Base-by-base conservation (phyloP, 306 rosid species). In the Alnus rubra region DNA sequence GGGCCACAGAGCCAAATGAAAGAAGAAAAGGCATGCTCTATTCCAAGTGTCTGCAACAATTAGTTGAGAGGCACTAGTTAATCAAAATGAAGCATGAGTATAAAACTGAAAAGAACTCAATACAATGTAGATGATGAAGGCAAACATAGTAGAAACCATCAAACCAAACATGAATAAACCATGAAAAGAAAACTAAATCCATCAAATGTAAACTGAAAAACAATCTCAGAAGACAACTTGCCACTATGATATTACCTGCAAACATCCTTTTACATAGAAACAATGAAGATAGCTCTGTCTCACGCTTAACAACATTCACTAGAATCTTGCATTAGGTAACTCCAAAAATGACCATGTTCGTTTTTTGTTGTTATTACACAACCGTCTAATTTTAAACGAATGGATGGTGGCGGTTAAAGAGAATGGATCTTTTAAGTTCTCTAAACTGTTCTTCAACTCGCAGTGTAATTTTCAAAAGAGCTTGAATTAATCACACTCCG, bases 1-100 rank as follows among this genome's bases (percentile, higher is more conserved):
- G 99, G 99, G 86, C 99, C 99, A 81, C 99, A 95, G 42, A 95
- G 98, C 99, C 99, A 95, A 82, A 93, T 95, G 83, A 95, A 95
- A 39, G 99, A 95, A 84, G 99, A 93, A 86, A 93, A 95, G 8
- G 99, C 99, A 82, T 95, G 99, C 79, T 89, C 97, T 53, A 95
- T 91, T 75, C 98, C 98, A 75, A 95, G 94, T 3, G 99, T 95
- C 99, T 95, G 98, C 88, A 89, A 48, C 85, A 85, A 77, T 83
- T 51, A 76, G 18, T 51, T 69, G 60, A 79, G 30, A 75, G 51
- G 55, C 51, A 51, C 49, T 9, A 74, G 53, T 79, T 80, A 83
- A 77, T 69, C 33, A 53, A 62, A 74, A 82, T 78, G 55, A 62
- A 62, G n/a, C 14, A 63, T 8, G 44, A 10, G 23, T 16, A 63